These are phyloP conservation scores for Cladosporium sp. DNA, from an alignment of 2,329 filamentous ascomycete species.

Conservation along the genomic window DNA sequence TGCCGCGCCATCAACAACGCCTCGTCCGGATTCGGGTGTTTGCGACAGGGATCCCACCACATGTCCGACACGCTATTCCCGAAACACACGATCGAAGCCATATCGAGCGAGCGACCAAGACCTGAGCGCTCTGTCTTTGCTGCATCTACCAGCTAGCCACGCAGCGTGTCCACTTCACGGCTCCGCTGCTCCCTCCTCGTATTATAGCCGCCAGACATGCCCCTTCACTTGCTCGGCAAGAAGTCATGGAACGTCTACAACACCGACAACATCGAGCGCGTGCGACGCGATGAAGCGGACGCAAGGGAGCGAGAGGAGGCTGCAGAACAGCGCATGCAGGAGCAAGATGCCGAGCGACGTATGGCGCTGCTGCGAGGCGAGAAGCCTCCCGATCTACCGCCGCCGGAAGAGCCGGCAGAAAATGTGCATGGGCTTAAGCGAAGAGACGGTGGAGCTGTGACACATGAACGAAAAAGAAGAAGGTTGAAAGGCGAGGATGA, in stretches of 20 bases:
- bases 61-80: neutral
- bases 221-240: constrained; percentile 76
- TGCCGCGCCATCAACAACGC: neutral
- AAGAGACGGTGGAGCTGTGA: constrained; percentile 22
- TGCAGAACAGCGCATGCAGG: constrained; percentile 78
- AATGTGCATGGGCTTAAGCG: constrained; percentile 19
- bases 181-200: neutral
- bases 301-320: constrained; percentile 73
- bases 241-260: constrained; percentile 99
- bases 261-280: constrained; percentile 80
- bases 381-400: constrained; percentile 16
- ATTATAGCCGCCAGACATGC: constrained; percentile 21
- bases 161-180: neutral
- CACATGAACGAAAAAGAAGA: constrained; percentile 52
- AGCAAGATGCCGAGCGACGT: constrained; percentile 72
- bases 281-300: constrained; percentile 82
- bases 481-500: constrained; percentile 80
- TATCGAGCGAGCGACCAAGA: too few species aligned
- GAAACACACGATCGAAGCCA: neutral
- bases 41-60: neutral
- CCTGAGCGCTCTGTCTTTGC: neutral
- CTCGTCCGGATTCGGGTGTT: neutral
- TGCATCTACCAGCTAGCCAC: neutral
- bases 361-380: constrained; percentile 74
- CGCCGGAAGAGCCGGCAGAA: constrained; percentile 28